Evolutionary conservation across 2,329 filamentous ascomycete genomes (phyloP).

Genomic region (Verticillium albo-atrum): DNA sequence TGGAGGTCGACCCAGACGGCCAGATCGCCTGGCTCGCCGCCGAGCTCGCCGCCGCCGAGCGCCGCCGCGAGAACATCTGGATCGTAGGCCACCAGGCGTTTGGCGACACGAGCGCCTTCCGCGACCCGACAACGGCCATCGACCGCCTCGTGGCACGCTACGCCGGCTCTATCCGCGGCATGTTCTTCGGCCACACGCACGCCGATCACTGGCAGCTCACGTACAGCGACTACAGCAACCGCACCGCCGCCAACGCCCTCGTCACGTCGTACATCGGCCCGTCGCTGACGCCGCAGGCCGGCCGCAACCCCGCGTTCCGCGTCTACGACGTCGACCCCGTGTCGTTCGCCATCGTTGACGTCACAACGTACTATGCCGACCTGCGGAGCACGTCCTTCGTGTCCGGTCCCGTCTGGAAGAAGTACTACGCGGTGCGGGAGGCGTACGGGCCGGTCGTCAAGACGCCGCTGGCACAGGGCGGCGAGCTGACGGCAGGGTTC

Average conservation of each 20-base stretch:
- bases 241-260: slow-evolving; percentile 35
- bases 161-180: slow-evolving; percentile 45
- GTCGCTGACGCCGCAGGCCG: slow-evolving; percentile 49
- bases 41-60: slow-evolving; percentile 50
- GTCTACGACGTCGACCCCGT: slow-evolving; percentile 54
- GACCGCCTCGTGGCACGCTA: slow-evolving; percentile 51
- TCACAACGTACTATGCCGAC: slow-evolving; percentile 50
- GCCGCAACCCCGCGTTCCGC: slow-evolving; percentile 48
- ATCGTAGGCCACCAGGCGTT: slow-evolving; percentile 54
- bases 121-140: slow-evolving; percentile 46
- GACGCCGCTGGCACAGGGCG: slow-evolving; percentile 27
- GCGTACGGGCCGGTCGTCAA: slow-evolving; percentile 42
- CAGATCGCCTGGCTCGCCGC: slow-evolving; percentile 49
- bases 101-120: slow-evolving; percentile 45
- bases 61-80: slow-evolving; percentile 46
- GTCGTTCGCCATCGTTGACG: slow-evolving; percentile 51
- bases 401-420: slow-evolving; percentile 44
- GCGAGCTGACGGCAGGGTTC: slow-evolving; percentile 50
- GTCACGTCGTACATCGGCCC: slow-evolving; percentile 51
- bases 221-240: slow-evolving; percentile 42
- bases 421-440: slow-evolving; percentile 53
- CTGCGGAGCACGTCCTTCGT: slow-evolving; percentile 39
- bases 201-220: slow-evolving; percentile 51
- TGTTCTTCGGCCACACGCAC: slow-evolving; percentile 57
- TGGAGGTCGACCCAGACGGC: slow-evolving; percentile 47